Base-by-base conservation (phyloP, 1,284 basidiomycete species). In the Chalciporus sp. region DNA sequence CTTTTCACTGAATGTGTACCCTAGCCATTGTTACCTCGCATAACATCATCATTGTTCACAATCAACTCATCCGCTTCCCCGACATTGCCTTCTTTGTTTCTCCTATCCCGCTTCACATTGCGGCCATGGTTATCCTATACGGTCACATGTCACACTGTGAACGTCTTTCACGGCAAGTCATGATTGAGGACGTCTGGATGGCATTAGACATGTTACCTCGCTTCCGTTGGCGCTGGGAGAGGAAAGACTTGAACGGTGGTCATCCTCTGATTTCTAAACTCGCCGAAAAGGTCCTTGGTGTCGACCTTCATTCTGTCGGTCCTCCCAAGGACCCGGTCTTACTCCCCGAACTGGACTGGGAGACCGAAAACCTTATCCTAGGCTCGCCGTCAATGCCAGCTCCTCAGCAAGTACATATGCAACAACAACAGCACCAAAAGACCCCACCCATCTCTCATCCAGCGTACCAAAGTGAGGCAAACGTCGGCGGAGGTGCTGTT, bases 141-240 rank as follows among this genome's bases (percentile, higher is more conserved):
- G 90, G 90, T 0, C 86, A 88, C 64, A 90, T 90, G 80, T 89
- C 86, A 8, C 81, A 83, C 50, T 88, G 86, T 58, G 82, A 88
- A 29, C 79, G 79, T 31, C 77, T 91, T 19, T 71, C 84, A 1
- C 78, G 76, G 29, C 75, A 84, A 52, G 78, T 82, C 43, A 89
- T 87, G 41, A 74, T 89, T 35, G 86, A 91, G 67, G 90, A 92
- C 62, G 81, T 92, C 19, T 88, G 86, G 83, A 82, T 89, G 70
- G 90, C 90, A 37, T 81, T 92, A 23, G 86, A 90, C 67, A 89
- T 92, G 83, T 81, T 92, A 8, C 90, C 90, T 4, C 84, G 85
- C 39, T 88, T 91, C 79, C 84, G 90, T 50, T 92, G 90, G 90
- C 83, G 88, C 57, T 92, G 90, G 90, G 88, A 91, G 64, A 81